Percentiles rank a stretch among this genome's conserved stretches.
Conservation (phyloP, 768 basidiomycete genomes). For the Boletus speciosus region DNA sequence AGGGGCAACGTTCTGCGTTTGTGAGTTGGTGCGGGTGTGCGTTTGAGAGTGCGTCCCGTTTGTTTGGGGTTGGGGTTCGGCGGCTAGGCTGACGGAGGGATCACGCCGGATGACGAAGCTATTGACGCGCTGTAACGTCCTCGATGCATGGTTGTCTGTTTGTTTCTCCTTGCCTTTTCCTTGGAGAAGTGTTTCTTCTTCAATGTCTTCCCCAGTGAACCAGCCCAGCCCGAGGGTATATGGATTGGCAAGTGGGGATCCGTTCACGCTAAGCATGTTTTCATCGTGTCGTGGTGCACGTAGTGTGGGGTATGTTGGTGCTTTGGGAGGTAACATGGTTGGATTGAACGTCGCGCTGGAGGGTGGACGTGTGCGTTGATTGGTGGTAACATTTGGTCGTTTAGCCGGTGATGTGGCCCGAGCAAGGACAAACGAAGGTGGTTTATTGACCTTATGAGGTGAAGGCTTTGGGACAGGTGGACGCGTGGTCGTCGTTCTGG, state of each 20-base stretch:
- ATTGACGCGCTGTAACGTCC: slow-evolving; percentile 42
- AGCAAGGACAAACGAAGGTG: slow-evolving; percentile 26
- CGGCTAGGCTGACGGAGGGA: slow-evolving; percentile 42
- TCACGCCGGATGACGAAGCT: slow-evolving; percentile 62
- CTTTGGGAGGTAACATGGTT: slow-evolving; percentile 44
- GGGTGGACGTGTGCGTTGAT: slow-evolving; percentile 41
- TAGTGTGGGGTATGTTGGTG: slow-evolving; percentile 42
- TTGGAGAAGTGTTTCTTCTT: slow-evolving; percentile 14
- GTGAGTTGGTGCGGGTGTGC: slow-evolving; percentile 51
- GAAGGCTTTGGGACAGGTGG: slow-evolving; percentile 29
- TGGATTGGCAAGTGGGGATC: slow-evolving; percentile 78
- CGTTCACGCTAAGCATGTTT: slow-evolving; percentile 76
- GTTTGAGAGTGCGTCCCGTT: slow-evolving; percentile 12
- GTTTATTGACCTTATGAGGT: slow-evolving; percentile 32
- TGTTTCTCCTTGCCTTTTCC: slow-evolving; percentile 27
- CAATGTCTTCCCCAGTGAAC: slow-evolving; percentile 41
- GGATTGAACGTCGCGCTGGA: slow-evolving; percentile 74
- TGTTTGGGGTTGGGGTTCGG: slow-evolving; percentile 19
- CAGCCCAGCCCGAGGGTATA: slow-evolving; percentile 63
- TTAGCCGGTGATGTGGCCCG: slow-evolving; percentile 57
- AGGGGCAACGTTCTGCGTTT: slow-evolving; percentile 34
- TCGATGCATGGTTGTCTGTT: slow-evolving; percentile 7
- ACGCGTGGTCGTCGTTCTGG: slow-evolving; percentile 26
- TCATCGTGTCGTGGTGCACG: slow-evolving; percentile 73
- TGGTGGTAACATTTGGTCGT: slow-evolving; percentile 5